Evolutionary conservation across 768 basidiomycete genomes (phyloP).

Genomic region (Tricholoma flavovirens): DNA sequence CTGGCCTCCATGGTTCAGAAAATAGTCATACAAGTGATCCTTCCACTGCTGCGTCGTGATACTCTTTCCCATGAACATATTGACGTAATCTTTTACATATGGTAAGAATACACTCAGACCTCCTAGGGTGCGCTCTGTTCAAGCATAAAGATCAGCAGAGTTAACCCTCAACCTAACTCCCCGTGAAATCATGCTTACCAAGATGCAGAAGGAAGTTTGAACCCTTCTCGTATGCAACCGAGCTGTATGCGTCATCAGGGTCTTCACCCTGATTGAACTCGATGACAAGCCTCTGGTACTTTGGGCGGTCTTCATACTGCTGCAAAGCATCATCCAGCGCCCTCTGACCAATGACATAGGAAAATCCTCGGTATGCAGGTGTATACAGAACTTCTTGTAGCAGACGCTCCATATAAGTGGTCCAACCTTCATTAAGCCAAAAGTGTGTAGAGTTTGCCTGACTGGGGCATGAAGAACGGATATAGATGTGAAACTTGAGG

Average conservation of each 20-base stretch:
- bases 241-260: slow-evolving; percentile 70
- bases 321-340: slow-evolving; percentile 66
- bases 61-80: slow-evolving; percentile 74
- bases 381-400: slow-evolving; percentile 65
- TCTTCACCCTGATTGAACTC: slow-evolving; percentile 69
- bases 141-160: neutral
- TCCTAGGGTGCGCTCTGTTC: slow-evolving; percentile 63
- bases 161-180: neutral
- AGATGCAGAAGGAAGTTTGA: slow-evolving; percentile 83
- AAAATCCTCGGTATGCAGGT: slow-evolving; percentile 73
- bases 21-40: slow-evolving; percentile 70
- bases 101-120: slow-evolving; percentile 81
- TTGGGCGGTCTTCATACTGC: slow-evolving; percentile 51
- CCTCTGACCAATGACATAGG: slow-evolving; percentile 72
- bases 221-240: slow-evolving; percentile 85
- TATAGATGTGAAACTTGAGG: neutral
- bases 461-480: slow-evolving; percentile 21
- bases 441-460: slow-evolving; percentile 75
- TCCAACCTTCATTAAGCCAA: slow-evolving; percentile 93
- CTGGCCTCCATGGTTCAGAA: slow-evolving; percentile 45
- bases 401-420: slow-evolving; percentile 86
- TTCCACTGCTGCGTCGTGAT: slow-evolving; percentile 86
- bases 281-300: slow-evolving; percentile 77
- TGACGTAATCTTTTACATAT: slow-evolving; percentile 78
- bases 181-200: slow-evolving; percentile 37